These are phyloP conservation scores for Cytidiella melzeri DNA, from an alignment of 768 basidiomycete species.

Conservation along the genomic window DNA sequence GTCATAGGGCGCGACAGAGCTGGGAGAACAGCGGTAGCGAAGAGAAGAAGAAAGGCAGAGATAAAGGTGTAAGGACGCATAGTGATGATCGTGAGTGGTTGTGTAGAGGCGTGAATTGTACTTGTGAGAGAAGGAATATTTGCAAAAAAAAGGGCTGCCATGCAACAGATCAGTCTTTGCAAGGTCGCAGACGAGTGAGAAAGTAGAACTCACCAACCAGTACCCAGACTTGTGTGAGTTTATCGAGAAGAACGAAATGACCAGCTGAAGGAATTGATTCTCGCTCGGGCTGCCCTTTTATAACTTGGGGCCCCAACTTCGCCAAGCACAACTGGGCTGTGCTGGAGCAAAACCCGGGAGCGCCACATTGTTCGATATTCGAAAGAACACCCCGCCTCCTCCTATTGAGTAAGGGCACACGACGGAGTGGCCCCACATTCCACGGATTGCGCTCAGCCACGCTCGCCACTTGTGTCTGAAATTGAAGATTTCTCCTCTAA, in stretches of 20 bases:
- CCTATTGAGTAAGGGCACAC: too few species aligned
- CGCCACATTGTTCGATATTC: too few species aligned
- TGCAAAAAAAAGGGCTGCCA: neutral
- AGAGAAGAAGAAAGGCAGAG: neutral
- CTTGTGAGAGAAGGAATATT: neutral
- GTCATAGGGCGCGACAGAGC: neutral
- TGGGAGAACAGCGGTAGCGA: neutral
- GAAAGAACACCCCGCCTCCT: too few species aligned
- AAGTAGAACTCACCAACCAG: neutral
- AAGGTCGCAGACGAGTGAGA: neutral
- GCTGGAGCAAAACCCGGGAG: too few species aligned
- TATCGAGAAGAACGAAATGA: neutral
- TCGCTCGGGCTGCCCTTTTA: too few species aligned
- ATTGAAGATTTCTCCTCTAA: too few species aligned
- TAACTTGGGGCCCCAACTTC: too few species aligned
- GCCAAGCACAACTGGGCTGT: too few species aligned
- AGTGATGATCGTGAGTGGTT: neutral
- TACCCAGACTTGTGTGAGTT: neutral
- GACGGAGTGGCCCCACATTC: too few species aligned
- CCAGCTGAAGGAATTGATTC: constrained; percentile 9
- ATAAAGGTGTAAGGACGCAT: neutral
- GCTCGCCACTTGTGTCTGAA: too few species aligned
- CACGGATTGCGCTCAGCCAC: too few species aligned
- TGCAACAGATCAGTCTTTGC: neutral
- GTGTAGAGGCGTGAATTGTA: neutral